Evolutionary conservation across 73 alveolate genomes (phyloP).

Genomic region (Halteria grandinella): DNA sequence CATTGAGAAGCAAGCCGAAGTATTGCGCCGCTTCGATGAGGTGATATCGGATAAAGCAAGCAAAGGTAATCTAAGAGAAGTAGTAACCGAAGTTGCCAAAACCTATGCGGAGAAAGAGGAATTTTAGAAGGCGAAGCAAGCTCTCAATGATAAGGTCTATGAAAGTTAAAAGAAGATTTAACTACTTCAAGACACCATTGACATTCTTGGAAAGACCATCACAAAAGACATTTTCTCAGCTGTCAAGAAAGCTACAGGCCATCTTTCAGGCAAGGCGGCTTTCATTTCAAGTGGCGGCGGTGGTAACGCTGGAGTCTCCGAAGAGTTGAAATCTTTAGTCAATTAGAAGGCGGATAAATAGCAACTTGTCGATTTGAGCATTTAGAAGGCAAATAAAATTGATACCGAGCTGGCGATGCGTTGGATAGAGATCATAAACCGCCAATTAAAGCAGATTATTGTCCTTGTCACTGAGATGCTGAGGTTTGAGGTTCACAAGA

Average conservation of each 20-base stretch:
- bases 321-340: constrained; percentile 2
- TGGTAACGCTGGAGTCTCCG: neutral
- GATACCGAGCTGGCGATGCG: constrained; percentile 33
- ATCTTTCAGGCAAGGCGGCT: constrained; percentile 24
- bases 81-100: too few species aligned
- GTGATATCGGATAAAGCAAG: too few species aligned
- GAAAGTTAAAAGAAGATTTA: neutral
- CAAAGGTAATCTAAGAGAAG: too few species aligned
- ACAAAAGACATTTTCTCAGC: constrained; percentile 60
- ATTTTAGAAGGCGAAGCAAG: too few species aligned
- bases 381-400: constrained; percentile 25
- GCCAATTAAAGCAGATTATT: constrained; percentile 33
- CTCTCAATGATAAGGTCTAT: neutral
- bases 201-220: constrained; percentile 12
- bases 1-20: too few species aligned
- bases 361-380: constrained; percentile 10
- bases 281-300: neutral
- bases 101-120: too few species aligned
- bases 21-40: too few species aligned
- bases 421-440: constrained; percentile 32
- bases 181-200: constrained; percentile 12
- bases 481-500: neutral
- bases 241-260: constrained; percentile 58
- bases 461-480: constrained; percentile 41
- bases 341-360: constrained; percentile 22